Base-by-base conservation (phyloP, 2,329 filamentous ascomycete genomes). In the Bisporella sp. region DNA sequence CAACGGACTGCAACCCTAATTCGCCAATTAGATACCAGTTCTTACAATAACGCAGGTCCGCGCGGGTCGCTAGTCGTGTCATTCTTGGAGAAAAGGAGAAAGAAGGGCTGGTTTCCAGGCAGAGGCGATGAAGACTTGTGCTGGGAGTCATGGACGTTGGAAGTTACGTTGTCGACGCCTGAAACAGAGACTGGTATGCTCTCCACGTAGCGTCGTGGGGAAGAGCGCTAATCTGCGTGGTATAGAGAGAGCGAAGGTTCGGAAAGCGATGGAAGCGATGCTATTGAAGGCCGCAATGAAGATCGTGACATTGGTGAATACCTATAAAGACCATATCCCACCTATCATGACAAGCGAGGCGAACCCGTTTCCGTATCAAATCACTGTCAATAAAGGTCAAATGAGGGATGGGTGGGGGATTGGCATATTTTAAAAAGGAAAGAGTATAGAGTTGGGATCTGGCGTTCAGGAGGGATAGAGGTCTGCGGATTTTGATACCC, bases 91-190 rank as follows among this genome's bases (percentile, higher is more conserved):
- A 93, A 92, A 76, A 87, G 85, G 66, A 79, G 91, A 53, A 81
- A 86, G 60, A 93, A 91, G 74, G 91, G 87, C 67, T 84, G 88
- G 68, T 85, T 90, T 59, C 8, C 35, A n/a, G 72, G 79, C 69
- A 84, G 83, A 62, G 85, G 82, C 29, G 92, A 96, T 58, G 91
- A 97, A 67, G 91, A 96, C 68, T 83, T 96, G 13, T 95, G 90
- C 68, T 99, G 93, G 93, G 93, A 97, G 75, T 84, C 82, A 64
- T 99, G 93, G 93, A 89, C 87, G 42, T 72, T 99, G 58, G 89
- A 95, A 68, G 87, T 97, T 46, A 95, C 90, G n/a, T 82, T 96
- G 49, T 89, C 90, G 7, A 90, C 89, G 60, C 91, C 92, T 31
- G 76, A 86, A 63, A 96, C 89, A 8, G 92, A 97, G 64, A 87